phyloP scores from a whole-genome alignment of 768 basidiomycete genomes.

The Mycena amicta region DNA sequence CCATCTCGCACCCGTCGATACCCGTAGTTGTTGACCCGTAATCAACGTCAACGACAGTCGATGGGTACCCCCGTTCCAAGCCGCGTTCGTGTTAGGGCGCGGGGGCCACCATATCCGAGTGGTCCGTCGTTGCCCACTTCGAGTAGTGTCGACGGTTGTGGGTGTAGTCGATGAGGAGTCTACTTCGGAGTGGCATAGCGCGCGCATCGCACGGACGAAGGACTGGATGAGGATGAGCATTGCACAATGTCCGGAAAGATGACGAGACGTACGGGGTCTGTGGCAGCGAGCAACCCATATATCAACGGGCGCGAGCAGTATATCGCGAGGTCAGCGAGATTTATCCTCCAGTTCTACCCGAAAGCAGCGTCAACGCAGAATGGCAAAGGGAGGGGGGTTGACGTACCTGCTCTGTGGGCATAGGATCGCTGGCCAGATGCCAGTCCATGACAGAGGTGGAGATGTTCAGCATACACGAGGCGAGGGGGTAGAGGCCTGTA shows the following conservation, averaged over 20 bases:
- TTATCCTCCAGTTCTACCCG: background rate
- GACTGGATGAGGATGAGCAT: background rate
- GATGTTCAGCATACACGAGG: constrained; percentile 2
- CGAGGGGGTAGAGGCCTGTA: constrained; percentile 3
- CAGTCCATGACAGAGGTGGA: constrained; percentile 2
- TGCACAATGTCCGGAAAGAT: background rate
- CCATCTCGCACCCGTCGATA: too few relatives aligned
- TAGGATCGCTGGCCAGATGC: background rate
- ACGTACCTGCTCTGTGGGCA: background rate
- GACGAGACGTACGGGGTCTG: constrained; percentile 5
- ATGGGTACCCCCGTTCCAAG: background rate
- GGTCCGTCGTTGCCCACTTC: background rate
- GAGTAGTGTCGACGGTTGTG: background rate
- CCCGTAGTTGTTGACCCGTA: too few relatives aligned
- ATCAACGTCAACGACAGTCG: background rate
- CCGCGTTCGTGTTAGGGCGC: background rate
- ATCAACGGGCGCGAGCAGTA: constrained; percentile 5
- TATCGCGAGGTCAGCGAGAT: background rate
- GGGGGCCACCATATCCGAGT: background rate
- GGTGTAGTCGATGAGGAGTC: background rate
- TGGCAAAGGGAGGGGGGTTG: background rate
- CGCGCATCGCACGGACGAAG: background rate
- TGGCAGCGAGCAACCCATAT: constrained; percentile 8
- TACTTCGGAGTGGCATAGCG: background rate
- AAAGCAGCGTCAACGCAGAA: background rate